phyloP scores from a whole-genome alignment of 495 filamentous ascomycete genomes.

The Penicillium bovifimosum region DNA sequence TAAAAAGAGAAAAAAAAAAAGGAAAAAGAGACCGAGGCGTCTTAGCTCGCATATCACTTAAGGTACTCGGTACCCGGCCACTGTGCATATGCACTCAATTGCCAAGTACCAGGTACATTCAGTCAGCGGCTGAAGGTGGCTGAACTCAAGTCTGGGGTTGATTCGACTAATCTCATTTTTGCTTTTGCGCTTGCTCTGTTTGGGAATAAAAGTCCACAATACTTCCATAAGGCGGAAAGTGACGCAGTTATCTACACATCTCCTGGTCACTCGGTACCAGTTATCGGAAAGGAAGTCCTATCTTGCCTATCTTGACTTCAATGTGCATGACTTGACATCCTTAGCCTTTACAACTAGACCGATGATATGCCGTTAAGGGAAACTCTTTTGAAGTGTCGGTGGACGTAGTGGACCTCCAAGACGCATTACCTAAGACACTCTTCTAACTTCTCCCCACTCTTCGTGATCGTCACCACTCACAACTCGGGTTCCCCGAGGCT shows the following conservation, averaged over 20 bases:
- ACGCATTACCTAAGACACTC: neutral
- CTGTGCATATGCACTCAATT: neutral
- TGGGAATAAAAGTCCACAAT: neutral
- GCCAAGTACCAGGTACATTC: neutral
- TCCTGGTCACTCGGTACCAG: no score
- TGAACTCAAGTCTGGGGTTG: neutral
- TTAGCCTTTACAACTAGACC: no score
- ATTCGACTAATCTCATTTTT: neutral
- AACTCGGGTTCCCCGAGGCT: constrained; percentile 5
- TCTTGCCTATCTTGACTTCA: neutral
- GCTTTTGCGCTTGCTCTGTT: neutral
- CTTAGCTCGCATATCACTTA: neutral
- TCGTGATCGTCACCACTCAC: constrained; percentile 2
- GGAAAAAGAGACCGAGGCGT: neutral
- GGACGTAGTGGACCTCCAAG: neutral
- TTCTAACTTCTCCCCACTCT: neutral
- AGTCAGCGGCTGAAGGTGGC: neutral
- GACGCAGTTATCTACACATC: neutral
- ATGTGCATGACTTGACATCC: neutral
- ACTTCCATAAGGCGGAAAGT: neutral
- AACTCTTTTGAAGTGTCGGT: neutral
- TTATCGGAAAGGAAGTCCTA: constrained; percentile 1
- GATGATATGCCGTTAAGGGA: neutral
- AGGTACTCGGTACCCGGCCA: constrained; percentile 1
- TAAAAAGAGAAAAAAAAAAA: neutral